These are phyloP conservation scores for Saturnispora ahearnii DNA, from an alignment of 805 yeast species.

Conservation along the genomic window DNA sequence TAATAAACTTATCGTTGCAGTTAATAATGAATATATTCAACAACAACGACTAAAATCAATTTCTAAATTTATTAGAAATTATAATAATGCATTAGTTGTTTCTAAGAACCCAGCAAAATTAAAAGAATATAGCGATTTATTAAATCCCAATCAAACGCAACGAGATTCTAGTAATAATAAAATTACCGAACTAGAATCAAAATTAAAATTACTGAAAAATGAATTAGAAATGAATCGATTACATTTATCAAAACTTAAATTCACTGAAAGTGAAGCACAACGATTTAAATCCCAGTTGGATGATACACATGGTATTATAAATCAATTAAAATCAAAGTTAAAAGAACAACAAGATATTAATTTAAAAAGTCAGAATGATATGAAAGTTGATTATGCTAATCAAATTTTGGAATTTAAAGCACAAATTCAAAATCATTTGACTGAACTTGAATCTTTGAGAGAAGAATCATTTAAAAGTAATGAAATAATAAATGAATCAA, in stretches of 20 bases:
- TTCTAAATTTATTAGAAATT: slow-evolving; percentile 45
- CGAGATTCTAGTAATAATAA: slow-evolving; percentile 1
- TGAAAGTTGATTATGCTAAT: background rate
- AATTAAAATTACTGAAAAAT: background rate
- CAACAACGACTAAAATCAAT: slow-evolving; percentile 46
- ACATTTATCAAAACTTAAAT: background rate
- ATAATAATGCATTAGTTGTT: slow-evolving; percentile 24
- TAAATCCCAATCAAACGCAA: background rate
- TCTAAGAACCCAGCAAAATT: background rate
- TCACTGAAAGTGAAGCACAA: background rate
- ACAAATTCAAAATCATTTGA: background rate
- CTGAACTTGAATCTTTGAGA: background rate
- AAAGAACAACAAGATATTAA: background rate
- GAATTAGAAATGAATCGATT: background rate
- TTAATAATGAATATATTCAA: slow-evolving; percentile 52
- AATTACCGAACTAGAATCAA: background rate
- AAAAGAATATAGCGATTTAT: background rate
- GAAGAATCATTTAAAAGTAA: background rate
- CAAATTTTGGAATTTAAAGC: background rate
- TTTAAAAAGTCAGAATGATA: background rate
- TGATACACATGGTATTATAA: background rate
- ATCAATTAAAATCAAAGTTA: background rate
- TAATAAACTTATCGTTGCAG: slow-evolving; percentile 42
- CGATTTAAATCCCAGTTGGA: background rate
- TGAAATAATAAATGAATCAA: background rate